A percentile compares a stretch with the other conserved stretches of the same genome.
phyloP scores from a whole-genome alignment of 192 early-diverging fungal genomes.

The Umbelopsis isabellina region DNA sequence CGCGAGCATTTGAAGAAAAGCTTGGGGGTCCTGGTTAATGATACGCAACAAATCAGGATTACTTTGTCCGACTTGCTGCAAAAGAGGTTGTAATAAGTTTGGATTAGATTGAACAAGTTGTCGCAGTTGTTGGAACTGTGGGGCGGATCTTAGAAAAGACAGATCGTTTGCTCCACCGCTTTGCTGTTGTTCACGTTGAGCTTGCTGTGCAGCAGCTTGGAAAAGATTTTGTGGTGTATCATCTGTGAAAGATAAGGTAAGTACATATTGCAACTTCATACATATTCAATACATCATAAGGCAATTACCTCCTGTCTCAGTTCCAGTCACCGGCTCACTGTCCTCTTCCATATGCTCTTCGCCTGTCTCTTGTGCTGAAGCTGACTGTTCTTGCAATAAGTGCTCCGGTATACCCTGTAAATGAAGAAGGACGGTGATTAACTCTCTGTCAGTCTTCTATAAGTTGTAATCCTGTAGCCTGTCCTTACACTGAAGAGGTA shows the following conservation, averaged over 20 bases:
- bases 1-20: conserved; percentile 77
- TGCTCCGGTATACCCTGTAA: conserved; percentile 80
- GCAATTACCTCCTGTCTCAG: background rate
- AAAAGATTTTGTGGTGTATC: conserved; percentile 63
- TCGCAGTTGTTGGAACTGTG: conserved; percentile 93
- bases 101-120: conserved; percentile 87
- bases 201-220: conserved; percentile 58
- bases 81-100: conserved; percentile 79
- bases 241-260: background rate
- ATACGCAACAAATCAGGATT: conserved; percentile 84
- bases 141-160: conserved; percentile 68
- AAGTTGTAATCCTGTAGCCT: background rate
- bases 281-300: background rate
- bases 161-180: conserved; percentile 48
- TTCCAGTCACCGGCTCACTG: background rate
- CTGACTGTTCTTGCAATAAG: conserved; percentile 53
- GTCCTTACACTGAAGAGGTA: conserved; percentile 85
- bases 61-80: conserved; percentile 80
- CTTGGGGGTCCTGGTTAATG: conserved; percentile 78
- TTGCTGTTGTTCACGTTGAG: conserved; percentile 30
- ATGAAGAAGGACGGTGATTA: conserved; percentile 22
- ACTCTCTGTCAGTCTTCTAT: background rate
- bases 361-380: conserved; percentile 37
- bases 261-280: background rate
- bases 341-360: background rate